Base-by-base conservation (phyloP, 2,329 filamentous ascomycete genomes). In the Colletotrichum sidae region DNA sequence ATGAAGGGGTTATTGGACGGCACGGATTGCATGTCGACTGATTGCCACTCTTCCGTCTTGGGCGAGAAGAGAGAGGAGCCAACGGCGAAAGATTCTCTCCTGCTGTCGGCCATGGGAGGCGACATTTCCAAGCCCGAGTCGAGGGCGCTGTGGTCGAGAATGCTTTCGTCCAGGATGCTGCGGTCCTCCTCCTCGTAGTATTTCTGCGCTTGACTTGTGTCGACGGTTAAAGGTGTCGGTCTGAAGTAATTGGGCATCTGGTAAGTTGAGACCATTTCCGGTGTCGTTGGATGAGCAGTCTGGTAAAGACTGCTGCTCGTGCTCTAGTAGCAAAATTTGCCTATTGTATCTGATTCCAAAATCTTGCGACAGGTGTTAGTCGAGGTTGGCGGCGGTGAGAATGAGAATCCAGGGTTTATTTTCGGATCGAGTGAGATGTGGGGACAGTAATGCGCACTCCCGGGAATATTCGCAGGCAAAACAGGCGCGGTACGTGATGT, bases 71-170 rank as follows among this genome's bases (percentile, higher is more conserved):
- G 79, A 64, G 86, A 78, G 13, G 82, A 78, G 58, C 83, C 81
- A 53, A 88, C 82, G 68, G 83, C 85, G 73, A 90, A 89, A 1
- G 88, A 90, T 67, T 90, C 87, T 76, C 87, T 82, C 71, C 88
- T 83, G 81, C 86, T 89, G 72, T 83, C 84, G 69, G 81, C 81
- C 84, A 90, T 88, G 70, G 83, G 83, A 44, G 88, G 87, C 55
- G 88, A 90, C 79, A 90, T 84, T 70, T 89, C 87, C 60, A 90
- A 77, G 56, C 84, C 85, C 7, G 87, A 89, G 76, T 90, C 87
- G 70, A 89, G 75, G 55, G 80, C 81, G 75, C 78, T 84, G 74
- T 86, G 84, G 70, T 89, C 87, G 69, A 89, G 79, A 72, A 88
- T 84, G 76, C 79, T 81, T 61, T 89, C 87, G 79, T 90, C 87